phyloP scores from a whole-genome alignment of 2,329 filamentous ascomycete species.

The Alternaria solani region DNA sequence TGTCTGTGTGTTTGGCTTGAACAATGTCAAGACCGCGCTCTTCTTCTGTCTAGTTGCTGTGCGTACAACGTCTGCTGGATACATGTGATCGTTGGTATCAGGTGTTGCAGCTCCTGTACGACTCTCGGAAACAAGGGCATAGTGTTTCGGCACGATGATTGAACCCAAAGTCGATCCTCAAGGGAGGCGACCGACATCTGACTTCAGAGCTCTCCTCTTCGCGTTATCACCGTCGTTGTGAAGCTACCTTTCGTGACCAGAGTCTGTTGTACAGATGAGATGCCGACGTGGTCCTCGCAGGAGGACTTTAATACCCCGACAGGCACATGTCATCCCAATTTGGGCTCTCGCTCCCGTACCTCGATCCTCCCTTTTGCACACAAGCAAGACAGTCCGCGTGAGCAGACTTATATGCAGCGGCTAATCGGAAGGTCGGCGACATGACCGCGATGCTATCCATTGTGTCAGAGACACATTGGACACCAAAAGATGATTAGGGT shows the following conservation, averaged over 20 bases:
- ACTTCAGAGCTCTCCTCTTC: conserved; percentile 59
- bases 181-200: conserved; percentile 59
- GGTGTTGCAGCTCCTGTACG: conserved; percentile 46
- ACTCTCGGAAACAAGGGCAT: conserved; percentile 17
- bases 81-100: conserved; percentile 42
- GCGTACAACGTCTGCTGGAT: conserved; percentile 43
- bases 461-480: conserved; percentile 58
- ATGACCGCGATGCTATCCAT: conserved; percentile 54
- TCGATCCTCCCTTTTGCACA: conserved; percentile 53
- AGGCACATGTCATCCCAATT: conserved; percentile 75
- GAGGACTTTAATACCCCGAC: conserved; percentile 74
- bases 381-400: conserved; percentile 28
- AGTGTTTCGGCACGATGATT: conserved; percentile 39
- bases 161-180: conserved; percentile 62
- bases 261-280: conserved; percentile 75
- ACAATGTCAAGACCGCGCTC: conserved; percentile 48
- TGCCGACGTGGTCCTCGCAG: conserved; percentile 78
- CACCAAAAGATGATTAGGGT: conserved; percentile 89
- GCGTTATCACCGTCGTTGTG: conserved; percentile 51
- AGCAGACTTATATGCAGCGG: conserved; percentile 34
- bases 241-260: conserved; percentile 69
- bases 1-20: conserved; percentile 57
- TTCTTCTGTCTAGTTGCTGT: conserved; percentile 38
- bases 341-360: conserved; percentile 56
- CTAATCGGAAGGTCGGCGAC: conserved; percentile 75